Evolutionary conservation across 164 flowering plant species (phyloP).

Genomic region (Macadamia tetraphylla): DNA sequence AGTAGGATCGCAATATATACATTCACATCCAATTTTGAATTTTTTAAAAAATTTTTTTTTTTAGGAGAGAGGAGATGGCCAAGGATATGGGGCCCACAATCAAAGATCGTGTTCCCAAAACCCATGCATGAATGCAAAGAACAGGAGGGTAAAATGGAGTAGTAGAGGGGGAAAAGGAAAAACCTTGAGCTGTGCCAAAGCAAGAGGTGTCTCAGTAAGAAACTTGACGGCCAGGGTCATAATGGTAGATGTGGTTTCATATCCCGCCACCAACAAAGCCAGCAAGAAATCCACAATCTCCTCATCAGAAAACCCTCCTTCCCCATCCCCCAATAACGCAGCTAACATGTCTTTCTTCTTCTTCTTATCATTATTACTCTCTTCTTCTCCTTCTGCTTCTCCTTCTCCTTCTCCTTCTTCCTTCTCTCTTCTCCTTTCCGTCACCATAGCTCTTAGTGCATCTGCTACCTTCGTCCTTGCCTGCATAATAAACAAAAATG

Average conservation of each 20-base stretch:
- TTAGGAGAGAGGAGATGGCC: too few species aligned
- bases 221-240: conserved; percentile 96
- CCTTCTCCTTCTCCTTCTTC: conserved; percentile 28
- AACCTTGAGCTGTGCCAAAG: conserved; percentile 82
- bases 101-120: too few species aligned
- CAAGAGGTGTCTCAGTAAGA: conserved; percentile 77
- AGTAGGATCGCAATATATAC: too few species aligned
- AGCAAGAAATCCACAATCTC: conserved; percentile 79
- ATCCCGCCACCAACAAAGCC: conserved; percentile 88
- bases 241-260: conserved; percentile 90
- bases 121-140: not conserved
- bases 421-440: conserved; percentile 36
- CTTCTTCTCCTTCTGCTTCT: too few species aligned
- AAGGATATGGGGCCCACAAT: too few species aligned
- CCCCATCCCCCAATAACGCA: conserved; percentile 54
- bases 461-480: conserved; percentile 87
- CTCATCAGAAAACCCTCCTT: conserved; percentile 68
- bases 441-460: conserved; percentile 52
- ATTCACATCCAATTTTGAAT: too few species aligned
- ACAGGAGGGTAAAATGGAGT: not conserved
- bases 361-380: too few species aligned
- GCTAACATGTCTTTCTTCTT: conserved; percentile 75
- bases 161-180: not conserved
- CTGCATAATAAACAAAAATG: conserved; percentile 20
- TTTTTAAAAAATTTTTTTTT: too few species aligned